Conservation (phyloP, 1,284 basidiomycete species). For the Peniophora sp. region DNA sequence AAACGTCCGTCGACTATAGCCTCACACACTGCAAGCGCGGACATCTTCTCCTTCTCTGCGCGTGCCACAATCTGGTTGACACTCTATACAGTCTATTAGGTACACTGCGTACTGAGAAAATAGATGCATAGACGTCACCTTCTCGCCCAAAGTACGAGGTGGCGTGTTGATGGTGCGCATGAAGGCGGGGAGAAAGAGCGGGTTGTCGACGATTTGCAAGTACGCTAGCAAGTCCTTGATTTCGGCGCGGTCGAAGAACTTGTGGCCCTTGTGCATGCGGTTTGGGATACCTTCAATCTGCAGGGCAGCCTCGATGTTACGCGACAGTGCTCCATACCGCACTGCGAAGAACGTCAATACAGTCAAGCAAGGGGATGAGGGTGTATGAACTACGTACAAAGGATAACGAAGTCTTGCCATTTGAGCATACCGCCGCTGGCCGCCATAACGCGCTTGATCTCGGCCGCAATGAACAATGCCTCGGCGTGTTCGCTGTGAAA, state of each 20-base stretch:
- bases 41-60: conserved; percentile 44
- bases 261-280: conserved; percentile 73
- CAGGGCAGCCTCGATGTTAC: conserved; percentile 70
- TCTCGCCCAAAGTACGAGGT: conserved; percentile 74
- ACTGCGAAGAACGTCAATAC: conserved; percentile 33
- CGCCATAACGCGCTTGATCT: conserved; percentile 75
- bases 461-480: conserved; percentile 66
- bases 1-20: conserved; percentile 51
- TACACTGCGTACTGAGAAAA: background rate
- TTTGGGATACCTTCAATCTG: conserved; percentile 76
- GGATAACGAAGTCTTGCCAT: conserved; percentile 74
- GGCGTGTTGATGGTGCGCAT: conserved; percentile 75
- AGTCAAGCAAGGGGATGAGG: background rate
- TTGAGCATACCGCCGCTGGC: conserved; percentile 65
- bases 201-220: conserved; percentile 80
- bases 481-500: conserved; percentile 51
- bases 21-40: conserved; percentile 57
- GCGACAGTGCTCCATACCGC: conserved; percentile 79
- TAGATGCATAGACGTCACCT: conserved; percentile 35
- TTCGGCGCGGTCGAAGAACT: conserved; percentile 84
- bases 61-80: conserved; percentile 49
- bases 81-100: conserved; percentile 27
- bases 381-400: conserved; percentile 43
- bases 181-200: conserved; percentile 72
- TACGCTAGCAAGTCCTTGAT: conserved; percentile 89